Evolutionary conservation across 495 filamentous ascomycete species (phyloP).

Genomic region (Echria macrotheca): DNA sequence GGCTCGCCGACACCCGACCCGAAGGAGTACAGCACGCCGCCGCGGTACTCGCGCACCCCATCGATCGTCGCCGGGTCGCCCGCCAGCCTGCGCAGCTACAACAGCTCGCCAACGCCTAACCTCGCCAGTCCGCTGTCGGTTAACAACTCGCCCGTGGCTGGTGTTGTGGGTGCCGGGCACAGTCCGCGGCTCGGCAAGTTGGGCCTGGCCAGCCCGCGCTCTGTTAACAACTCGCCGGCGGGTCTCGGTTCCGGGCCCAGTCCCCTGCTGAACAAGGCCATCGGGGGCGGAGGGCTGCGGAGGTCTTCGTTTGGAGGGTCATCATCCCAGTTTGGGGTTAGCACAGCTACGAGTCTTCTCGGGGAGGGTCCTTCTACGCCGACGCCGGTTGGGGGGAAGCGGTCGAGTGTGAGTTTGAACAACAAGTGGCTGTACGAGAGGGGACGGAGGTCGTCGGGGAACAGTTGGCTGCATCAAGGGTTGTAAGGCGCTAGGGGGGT

Average conservation of each 20-base stretch:
- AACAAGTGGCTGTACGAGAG: constrained; percentile 93
- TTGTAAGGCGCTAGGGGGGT: background rate
- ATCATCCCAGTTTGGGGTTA: constrained; percentile 30
- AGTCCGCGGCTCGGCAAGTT: constrained; percentile 71
- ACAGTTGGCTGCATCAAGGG: constrained; percentile 29
- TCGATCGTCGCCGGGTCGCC: constrained; percentile 47
- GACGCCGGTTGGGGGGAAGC: constrained; percentile 61
- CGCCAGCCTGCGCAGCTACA: constrained; percentile 46
- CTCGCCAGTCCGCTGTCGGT: constrained; percentile 32
- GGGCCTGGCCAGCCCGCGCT: no score
- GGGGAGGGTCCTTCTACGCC: constrained; percentile 46
- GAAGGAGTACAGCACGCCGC: constrained; percentile 74
- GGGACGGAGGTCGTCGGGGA: constrained; percentile 41
- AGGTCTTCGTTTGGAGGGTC: constrained; percentile 53
- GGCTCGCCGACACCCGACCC: constrained; percentile 54
- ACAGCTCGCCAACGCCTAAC: constrained; percentile 47
- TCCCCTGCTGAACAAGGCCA: constrained; percentile 65
- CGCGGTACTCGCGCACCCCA: constrained; percentile 74
- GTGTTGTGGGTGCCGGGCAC: no score
- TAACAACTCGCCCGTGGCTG: constrained; percentile 17
- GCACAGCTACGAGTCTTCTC: constrained; percentile 46
- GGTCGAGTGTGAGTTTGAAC: constrained; percentile 67
- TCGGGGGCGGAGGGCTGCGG: constrained; percentile 46
- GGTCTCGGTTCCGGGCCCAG: constrained; percentile 44
- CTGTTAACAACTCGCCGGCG: constrained; percentile 24